Conservation (phyloP, 2,329 filamentous ascomycete genomes). For the Ophiostoma ulmi region DNA sequence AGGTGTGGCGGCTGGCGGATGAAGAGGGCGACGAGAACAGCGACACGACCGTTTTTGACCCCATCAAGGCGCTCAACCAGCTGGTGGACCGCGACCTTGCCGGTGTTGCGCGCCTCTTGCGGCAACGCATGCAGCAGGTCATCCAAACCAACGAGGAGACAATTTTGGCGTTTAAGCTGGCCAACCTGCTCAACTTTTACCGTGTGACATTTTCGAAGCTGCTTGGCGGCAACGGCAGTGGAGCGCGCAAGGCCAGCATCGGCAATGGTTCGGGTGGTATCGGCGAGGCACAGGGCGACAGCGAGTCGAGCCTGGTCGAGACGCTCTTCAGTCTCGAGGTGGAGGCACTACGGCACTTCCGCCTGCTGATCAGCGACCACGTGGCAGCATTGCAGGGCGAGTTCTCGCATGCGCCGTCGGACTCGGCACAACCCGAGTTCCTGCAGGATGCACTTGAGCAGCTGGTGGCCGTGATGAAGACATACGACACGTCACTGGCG, state of each 20-base stretch:
- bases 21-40: slow-evolving; percentile 50
- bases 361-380: slow-evolving; percentile 73
- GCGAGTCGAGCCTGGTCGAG: slow-evolving; percentile 63
- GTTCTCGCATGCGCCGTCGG: slow-evolving; percentile 62
- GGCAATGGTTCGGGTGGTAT: not conserved
- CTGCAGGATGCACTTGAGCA: slow-evolving; percentile 74
- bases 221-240: slow-evolving; percentile 46
- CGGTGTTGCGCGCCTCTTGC: slow-evolving; percentile 76
- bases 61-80: slow-evolving; percentile 72
- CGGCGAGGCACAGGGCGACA: slow-evolving; percentile 17
- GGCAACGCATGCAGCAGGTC: slow-evolving; percentile 84
- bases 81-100: slow-evolving; percentile 81
- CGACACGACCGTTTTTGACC: slow-evolving; percentile 59
- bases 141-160: slow-evolving; percentile 89
- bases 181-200: slow-evolving; percentile 87
- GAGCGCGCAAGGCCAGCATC: not conserved
- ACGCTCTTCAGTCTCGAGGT: slow-evolving; percentile 64
- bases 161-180: slow-evolving; percentile 81
- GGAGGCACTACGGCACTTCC: slow-evolving; percentile 77
- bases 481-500: slow-evolving; percentile 75
- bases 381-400: slow-evolving; percentile 69
- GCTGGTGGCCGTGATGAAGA: slow-evolving; percentile 73
- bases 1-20: slow-evolving; percentile 71
- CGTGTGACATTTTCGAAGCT: slow-evolving; percentile 76
- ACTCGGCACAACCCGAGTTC: slow-evolving; percentile 75